Evolutionary conservation across 352 stramenopile genomes (phyloP), one percentile per base, ranked within the genome.

Genomic region (Pythium scleroteichum): DNA sequence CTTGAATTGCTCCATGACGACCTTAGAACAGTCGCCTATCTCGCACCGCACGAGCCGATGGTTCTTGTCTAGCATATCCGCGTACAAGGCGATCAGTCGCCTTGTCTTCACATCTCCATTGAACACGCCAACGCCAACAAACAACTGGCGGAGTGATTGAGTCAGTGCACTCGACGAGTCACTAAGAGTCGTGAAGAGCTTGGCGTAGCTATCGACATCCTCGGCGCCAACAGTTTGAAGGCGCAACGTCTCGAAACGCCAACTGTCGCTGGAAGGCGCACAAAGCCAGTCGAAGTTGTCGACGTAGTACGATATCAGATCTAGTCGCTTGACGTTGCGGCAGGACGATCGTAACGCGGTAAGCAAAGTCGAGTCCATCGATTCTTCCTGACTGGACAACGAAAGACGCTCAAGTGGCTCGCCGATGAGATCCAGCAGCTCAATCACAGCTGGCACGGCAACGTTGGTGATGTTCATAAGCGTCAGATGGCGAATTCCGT

Each of bases 61-160:
- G 33, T 59, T 65, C 29, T 39, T 59, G 4, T 48, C 32, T 3
- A 65, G 58, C 58, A 65, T 54, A 6, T 52, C 49, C 0, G 27
- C 39, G 7, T 24, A 24, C 32, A 42, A 46, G 4, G 29, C 19
- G 53, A 62, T 19, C 19, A 54, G 10, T 29, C 16, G 20, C 14
- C 19, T 49, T n/a, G 42, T 35, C 42, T 59, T 41, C 2, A 29
- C 4, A 14, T 26, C 23, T 14, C 23, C 1, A 38, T 41, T 20
- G 20, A n/a, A 23, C 27, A 16, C 19, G 42, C 3, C 22, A 6
- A 33, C n/a, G n/a, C 19, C 33, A 6, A 65, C 0, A 16, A 59
- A 22, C 10, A 65, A 17, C 1, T 54, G 13, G 17, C 48, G 49
- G 6, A 65, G 49, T 32, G 58, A 54, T 17, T 41, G 14, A 17